Evolutionary conservation across 352 stramenopile genomes (phyloP), one percentile per base, ranked within the genome.

Genomic region (Pilasporangium apinafurcum): DNA sequence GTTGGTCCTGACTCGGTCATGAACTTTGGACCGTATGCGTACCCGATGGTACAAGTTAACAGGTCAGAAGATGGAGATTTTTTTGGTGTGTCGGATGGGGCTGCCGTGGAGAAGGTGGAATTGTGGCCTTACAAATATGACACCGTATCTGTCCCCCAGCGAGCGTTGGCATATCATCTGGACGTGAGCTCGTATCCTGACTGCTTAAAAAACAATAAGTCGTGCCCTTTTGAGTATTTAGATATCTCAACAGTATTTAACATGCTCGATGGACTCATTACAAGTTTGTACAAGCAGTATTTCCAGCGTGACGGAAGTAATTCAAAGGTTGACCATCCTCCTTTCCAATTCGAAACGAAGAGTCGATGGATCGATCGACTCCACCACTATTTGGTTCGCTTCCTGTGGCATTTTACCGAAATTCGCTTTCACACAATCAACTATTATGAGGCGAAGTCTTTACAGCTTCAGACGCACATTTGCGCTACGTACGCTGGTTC

Each of bases 11-110:
- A 56, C 26, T 65, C 54, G 0, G 51, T 45, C 2, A 49, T 76
- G 33, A 59, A 48, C 16, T 85, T 75, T 33, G 72, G 69, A 2
- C 64, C 66, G 9, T 78, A 73, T 30, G 45, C 53, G 22, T 81
- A 83, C 27, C 56, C 53, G 0, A 38, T 76, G 8, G 43, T 29
- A 2, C 68, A 78, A 14, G 48, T 75, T n/a, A 35, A 39, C 26
- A 47, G 26, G n/a, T n/a, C n/a, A n/a, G n/a, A n/a, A n/a, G 24
- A 10, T 8, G 5, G 17, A 24, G 8, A 29, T 14, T 60, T 52
- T n/a, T 28, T 27, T 35, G 44, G 36, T 16, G 21, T 29, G 5
- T 47, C 38, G n/a, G 60, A 31, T 2, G 31, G 14, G 13, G 22
- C 57, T 12, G 8, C 20, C 7, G 40, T 66, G 2, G 24, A 28